These are phyloP conservation scores for Cafeteria roenbergensis DNA, from an alignment of 108 stramenopile genomes.

Conservation along the genomic window DNA sequence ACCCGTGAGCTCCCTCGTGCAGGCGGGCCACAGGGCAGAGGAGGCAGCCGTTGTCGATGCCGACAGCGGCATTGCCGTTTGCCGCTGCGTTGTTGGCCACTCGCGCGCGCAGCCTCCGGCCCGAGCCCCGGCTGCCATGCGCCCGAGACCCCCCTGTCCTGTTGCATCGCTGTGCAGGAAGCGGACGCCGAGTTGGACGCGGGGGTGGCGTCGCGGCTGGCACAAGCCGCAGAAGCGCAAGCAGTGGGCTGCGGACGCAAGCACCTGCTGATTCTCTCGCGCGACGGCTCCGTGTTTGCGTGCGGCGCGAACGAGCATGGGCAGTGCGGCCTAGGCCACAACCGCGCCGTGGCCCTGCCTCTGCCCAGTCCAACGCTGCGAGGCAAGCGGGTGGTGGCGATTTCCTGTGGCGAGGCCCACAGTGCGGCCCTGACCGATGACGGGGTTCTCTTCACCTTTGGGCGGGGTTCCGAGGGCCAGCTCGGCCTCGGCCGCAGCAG, in stretches of 20 bases:
- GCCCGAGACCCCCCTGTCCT: too few species aligned
- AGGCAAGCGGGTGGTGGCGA: background rate
- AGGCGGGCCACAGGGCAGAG: too few species aligned
- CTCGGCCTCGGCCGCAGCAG: constrained; percentile 30
- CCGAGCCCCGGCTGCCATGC: too few species aligned
- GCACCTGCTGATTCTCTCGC: constrained; percentile 34
- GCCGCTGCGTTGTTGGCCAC: too few species aligned
- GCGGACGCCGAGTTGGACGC: too few species aligned
- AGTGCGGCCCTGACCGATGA: constrained; percentile 29
- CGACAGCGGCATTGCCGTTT: too few species aligned
- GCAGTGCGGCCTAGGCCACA: constrained; percentile 30
- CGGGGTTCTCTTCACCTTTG: constrained; percentile 36
- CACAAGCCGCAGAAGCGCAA: too few species aligned
- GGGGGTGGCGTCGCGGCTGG: too few species aligned
- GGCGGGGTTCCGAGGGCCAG: constrained; percentile 34
- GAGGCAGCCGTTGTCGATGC: too few species aligned
- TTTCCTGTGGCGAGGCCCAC: constrained; percentile 39
- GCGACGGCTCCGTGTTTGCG: constrained; percentile 27
- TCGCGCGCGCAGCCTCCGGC: too few species aligned
- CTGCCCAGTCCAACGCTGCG: background rate
- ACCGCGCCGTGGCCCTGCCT: background rate
- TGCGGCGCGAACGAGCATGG: constrained; percentile 34
- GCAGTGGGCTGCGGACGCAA: constrained; percentile 38
- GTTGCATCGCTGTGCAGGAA: too few species aligned
- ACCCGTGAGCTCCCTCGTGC: too few species aligned